Evolutionary conservation across 768 basidiomycete genomes (phyloP).

Genomic region (button mushroom (Agaricus bisporus)): DNA sequence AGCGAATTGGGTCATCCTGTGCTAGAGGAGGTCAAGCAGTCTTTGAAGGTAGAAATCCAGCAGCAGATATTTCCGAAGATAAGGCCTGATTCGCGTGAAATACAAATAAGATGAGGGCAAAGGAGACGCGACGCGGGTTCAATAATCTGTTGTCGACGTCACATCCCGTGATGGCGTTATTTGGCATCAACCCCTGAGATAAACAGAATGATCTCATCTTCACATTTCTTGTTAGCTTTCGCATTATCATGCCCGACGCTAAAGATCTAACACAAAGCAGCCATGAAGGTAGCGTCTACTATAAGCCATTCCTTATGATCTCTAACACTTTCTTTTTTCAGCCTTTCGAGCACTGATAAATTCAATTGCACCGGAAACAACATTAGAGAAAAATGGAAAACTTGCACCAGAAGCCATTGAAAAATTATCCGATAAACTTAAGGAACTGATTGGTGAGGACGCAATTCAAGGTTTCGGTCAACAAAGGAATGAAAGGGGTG

Average conservation of each 20-base stretch:
- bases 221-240: too few species aligned
- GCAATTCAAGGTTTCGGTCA: slow-evolving; percentile 25
- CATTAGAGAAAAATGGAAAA: slow-evolving; percentile 18
- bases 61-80: background rate
- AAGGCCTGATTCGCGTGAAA: background rate
- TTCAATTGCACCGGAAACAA: slow-evolving; percentile 29
- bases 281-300: slow-evolving; percentile 21
- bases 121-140: slow-evolving; percentile 1
- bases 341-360: slow-evolving; percentile 36
- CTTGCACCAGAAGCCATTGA: slow-evolving; percentile 42
- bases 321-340: slow-evolving; percentile 13
- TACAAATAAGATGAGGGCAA: background rate
- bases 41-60: background rate
- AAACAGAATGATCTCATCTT: slow-evolving; percentile 8
- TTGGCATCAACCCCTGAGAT: background rate
- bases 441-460: slow-evolving; percentile 47
- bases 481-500: slow-evolving; percentile 47
- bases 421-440: slow-evolving; percentile 54
- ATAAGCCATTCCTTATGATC: background rate
- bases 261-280: slow-evolving; percentile 22
- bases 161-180: slow-evolving; percentile 11
- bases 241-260: slow-evolving; percentile 12
- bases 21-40: too few species aligned
- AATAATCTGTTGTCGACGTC: slow-evolving; percentile 10
- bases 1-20: slow-evolving; percentile 17